Percentiles rank a stretch among this genome's conserved stretches.
Evolutionary conservation across 768 basidiomycete species (phyloP).

Genomic region (Lactarius tabidus): DNA sequence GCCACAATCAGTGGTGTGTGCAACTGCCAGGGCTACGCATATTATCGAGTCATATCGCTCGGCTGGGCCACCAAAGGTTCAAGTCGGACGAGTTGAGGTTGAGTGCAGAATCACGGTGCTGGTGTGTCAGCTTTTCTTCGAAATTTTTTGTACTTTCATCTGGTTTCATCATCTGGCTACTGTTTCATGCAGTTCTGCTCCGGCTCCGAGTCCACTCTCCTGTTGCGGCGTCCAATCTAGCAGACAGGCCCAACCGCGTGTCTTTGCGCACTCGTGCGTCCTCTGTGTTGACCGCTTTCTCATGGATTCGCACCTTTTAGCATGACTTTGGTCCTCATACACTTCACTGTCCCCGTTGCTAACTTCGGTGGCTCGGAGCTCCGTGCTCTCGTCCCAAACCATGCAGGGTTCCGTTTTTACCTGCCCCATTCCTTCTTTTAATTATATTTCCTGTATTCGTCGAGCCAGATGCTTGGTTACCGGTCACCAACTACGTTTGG

Average conservation of each 20-base stretch:
- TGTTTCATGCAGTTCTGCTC: constrained; percentile 2
- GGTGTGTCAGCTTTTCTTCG: background rate
- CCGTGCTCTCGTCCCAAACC: constrained; percentile 55
- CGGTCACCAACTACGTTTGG: constrained; percentile 76
- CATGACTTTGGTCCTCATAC: constrained; percentile 80
- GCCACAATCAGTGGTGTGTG: no score
- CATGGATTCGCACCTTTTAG: constrained; percentile 69
- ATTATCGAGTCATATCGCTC: no score
- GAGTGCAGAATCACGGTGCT: no score
- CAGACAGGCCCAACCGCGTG: constrained; percentile 1
- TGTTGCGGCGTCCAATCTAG: background rate
- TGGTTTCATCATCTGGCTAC: no score
- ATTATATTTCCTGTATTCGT: background rate
- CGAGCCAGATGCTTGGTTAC: constrained; percentile 69
- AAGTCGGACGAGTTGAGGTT: no score
- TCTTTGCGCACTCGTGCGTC: constrained; percentile 14
- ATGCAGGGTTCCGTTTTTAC: constrained; percentile 59
- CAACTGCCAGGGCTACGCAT: no score
- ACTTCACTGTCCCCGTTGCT: constrained; percentile 73
- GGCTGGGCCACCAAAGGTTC: no score
- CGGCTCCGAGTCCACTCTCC: no score
- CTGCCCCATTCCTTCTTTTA: no score
- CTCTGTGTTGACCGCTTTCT: constrained; percentile 47
- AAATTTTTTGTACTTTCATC: background rate
- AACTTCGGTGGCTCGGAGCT: constrained; percentile 64